A percentile compares a stretch with the other conserved stretches of the same genome.
phyloP scores from a whole-genome alignment of 345 rosid genomes.

The Physaria fendleri region DNA sequence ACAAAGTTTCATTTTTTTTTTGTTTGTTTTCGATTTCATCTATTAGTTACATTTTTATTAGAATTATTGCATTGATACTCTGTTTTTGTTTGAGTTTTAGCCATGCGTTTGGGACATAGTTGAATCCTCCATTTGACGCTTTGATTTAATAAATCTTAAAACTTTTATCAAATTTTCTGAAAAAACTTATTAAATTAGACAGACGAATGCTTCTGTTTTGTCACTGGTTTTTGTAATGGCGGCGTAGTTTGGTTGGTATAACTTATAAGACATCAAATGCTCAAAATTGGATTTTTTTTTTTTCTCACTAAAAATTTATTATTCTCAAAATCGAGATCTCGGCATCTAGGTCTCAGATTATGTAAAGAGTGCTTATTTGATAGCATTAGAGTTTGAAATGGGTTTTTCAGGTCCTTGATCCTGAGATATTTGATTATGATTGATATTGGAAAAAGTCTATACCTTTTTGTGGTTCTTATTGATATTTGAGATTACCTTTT shows the following conservation, averaged over 20 bases:
- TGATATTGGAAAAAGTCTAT: not conserved
- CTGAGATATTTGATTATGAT: not conserved
- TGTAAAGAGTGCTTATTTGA: constrained; percentile 1
- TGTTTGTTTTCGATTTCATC: not conserved
- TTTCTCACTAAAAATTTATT: not conserved
- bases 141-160: constrained; percentile 12
- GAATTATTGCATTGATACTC: constrained; percentile 6
- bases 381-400: not conserved
- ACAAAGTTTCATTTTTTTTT: not conserved
- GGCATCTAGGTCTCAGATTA: not conserved
- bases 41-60: not conserved
- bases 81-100: not conserved
- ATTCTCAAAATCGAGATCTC: constrained; percentile 8
- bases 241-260: constrained; percentile 24
- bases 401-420: not conserved
- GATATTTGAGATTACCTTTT: not conserved
- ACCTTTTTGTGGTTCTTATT: not conserved
- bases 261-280: not conserved
- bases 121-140: not conserved
- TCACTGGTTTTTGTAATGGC: constrained; percentile 24
- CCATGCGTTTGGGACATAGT: not conserved
- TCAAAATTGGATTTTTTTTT: not conserved
- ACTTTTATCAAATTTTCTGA: not conserved
- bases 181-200: not conserved
- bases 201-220: not conserved